phyloP scores from a whole-genome alignment of 176 grass and related monocot species.

The Triticum monococcum region DNA sequence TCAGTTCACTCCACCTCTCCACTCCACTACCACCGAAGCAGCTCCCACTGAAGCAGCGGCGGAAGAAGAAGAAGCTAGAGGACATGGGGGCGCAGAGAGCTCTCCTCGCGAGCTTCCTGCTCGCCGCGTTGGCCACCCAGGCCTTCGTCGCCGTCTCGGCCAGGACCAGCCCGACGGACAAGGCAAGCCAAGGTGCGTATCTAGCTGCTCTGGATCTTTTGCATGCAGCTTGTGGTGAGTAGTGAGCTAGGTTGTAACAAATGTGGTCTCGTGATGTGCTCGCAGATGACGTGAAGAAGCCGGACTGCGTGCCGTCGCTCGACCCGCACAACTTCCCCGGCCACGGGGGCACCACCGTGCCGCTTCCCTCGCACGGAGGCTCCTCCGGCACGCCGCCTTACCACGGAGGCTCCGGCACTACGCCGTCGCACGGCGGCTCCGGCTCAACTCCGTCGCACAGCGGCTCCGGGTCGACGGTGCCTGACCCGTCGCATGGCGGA shows the following conservation, averaged over 20 bases:
- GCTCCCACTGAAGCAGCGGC: neutral
- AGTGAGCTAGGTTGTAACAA: neutral
- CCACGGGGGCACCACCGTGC: slow-evolving; percentile 26
- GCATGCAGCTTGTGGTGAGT: neutral
- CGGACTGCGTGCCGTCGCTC: slow-evolving; percentile 50
- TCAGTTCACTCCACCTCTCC: neutral
- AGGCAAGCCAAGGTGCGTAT: slow-evolving; percentile 24
- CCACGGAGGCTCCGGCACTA: neutral
- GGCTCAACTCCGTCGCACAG: neutral
- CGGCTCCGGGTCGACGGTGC: neutral
- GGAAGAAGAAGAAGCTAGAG: neutral
- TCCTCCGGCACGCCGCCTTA: neutral
- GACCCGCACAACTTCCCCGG: slow-evolving; percentile 39
- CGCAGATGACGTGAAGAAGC: slow-evolving; percentile 50
- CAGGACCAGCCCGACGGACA: slow-evolving; percentile 18
- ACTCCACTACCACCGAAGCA: neutral
- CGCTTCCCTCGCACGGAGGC: slow-evolving; percentile 31
- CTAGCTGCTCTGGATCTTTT: neutral
- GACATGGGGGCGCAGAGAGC: slow-evolving; percentile 16
- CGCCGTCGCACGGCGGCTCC: neutral
- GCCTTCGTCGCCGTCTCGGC: slow-evolving; percentile 26
- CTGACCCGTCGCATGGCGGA: neutral
- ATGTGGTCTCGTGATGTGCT: neutral
- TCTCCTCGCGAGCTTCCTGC: slow-evolving; percentile 36
- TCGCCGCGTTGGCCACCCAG: slow-evolving; percentile 34